Percentiles rank a stretch among this genome's conserved stretches.
Conservation (phyloP, 192 early-diverging fungal species). For the Geranomyces variabilis region DNA sequence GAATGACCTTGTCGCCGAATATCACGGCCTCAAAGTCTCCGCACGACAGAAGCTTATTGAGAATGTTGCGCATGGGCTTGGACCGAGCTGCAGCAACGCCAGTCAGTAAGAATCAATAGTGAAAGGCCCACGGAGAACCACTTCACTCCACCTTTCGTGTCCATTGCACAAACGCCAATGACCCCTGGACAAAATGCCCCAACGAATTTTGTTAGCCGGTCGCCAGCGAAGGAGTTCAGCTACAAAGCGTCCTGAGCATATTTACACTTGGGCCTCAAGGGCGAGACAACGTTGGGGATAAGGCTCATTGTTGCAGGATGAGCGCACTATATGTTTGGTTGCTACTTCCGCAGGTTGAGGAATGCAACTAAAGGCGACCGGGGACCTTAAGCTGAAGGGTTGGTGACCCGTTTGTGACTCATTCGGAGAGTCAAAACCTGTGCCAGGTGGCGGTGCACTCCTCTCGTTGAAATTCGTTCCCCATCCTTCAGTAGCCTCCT, state of each 20-base stretch:
- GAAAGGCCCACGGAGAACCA: not conserved
- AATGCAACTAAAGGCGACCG: too few species aligned
- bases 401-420: too few species aligned
- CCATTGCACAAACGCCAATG: conserved; percentile 90
- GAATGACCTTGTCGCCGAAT: conserved; percentile 96
- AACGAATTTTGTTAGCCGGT: not conserved
- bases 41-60: conserved; percentile 54
- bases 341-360: too few species aligned
- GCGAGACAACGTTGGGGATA: not conserved
- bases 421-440: too few species aligned
- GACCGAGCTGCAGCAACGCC: conserved; percentile 66
- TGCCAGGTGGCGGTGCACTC: too few species aligned
- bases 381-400: too few species aligned
- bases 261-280: not conserved
- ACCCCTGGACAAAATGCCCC: conserved; percentile 8
- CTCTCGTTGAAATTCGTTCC: too few species aligned
- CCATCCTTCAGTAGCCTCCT: too few species aligned
- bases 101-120: not conserved
- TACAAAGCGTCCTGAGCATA: not conserved
- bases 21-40: conserved; percentile 83
- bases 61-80: conserved; percentile 94
- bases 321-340: not conserved
- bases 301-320: not conserved
- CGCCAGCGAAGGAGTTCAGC: not conserved
- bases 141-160: conserved; percentile 66